phyloP scores from a whole-genome alignment of 129 eudicot genomes.

The Lactuca sativa region DNA sequence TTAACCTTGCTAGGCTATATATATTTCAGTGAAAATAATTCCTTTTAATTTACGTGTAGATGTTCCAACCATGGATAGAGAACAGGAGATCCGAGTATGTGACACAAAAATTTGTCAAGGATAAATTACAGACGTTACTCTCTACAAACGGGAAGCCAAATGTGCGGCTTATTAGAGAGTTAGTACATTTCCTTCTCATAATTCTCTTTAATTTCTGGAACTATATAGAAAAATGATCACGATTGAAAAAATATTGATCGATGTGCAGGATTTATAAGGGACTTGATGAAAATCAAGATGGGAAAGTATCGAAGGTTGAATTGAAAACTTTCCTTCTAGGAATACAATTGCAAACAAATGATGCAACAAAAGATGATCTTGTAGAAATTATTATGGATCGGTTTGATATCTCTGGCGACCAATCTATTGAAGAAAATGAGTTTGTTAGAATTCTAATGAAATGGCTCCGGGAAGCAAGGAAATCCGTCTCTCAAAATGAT shows the following conservation, averaged over 20 bases:
- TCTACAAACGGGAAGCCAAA: conserved; percentile 54
- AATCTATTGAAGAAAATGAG: conserved; percentile 42
- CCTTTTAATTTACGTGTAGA: conserved; percentile 25
- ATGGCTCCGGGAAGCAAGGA: conserved; percentile 38
- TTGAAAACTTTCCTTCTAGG: conserved; percentile 53
- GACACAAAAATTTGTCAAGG: conserved; percentile 44
- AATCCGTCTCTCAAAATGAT: conserved; percentile 14
- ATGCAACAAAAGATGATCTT: conserved; percentile 31
- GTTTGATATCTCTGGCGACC: conserved; percentile 50
- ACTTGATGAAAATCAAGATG: conserved; percentile 44
- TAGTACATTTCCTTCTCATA: conserved; percentile 6
- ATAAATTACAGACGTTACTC: conserved; percentile 46
- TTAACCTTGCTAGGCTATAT: background rate
- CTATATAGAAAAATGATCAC: background rate
- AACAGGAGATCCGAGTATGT: conserved; percentile 44
- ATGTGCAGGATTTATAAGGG: conserved; percentile 44
- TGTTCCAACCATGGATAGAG: conserved; percentile 65
- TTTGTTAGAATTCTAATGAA: conserved; percentile 40
- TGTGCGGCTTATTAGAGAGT: conserved; percentile 50
- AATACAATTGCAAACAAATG: conserved; percentile 45
- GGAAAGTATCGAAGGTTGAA: conserved; percentile 45
- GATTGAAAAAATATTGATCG: background rate
- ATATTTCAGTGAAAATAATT: background rate
- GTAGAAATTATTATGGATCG: conserved; percentile 41
- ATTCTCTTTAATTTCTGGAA: background rate